Base-by-base conservation (phyloP, 2,329 filamentous ascomycete species). In the Xylariaceae sp. region DNA sequence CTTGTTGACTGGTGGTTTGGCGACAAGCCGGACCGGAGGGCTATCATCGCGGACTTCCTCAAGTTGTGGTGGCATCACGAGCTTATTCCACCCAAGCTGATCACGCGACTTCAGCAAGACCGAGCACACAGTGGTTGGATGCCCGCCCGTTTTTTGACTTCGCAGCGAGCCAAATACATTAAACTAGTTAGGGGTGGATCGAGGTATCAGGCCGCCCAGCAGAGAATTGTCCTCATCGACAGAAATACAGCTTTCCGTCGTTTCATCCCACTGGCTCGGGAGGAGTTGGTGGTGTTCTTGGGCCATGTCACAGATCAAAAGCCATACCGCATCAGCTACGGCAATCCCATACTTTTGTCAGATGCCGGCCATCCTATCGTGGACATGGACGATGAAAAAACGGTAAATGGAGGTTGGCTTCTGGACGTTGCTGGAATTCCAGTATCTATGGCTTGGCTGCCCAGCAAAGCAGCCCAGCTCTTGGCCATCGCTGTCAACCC, bases 371-470 rank as follows among this genome's bases (percentile, higher is more conserved):
- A 60, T 10, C 69, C 68, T 1, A 62, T 69, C 7, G 60, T 60
- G 42, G 56, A 68, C 6, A 50, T 51, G 34, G 60, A 56, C 7
- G 53, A 62, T n/a, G 42, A 63, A 9, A 59, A 63, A 2, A 48
- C 34, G n/a, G 56, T 62, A 13, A 59, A 56, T 17, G 66, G 67
- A 65, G 81, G 80, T 3, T 84, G 80, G 80, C 72, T 84, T 63
- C 66, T 86, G 11, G 79, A 86, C 59, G 74, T 78, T 0, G 82
- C 80, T 9, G 82, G 82, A 53, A 75, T 83, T 11, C 77, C 82
- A 3, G 70, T 80, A 3, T 74, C 77, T 30, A 77, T 85, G 70
- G 78, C 76, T 51, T 86, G 83, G 83, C 1, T 30, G 23, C 3
- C 64, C 71, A 1, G 66, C 68, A 2, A 70, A 70, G 8, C 67